A percentile compares a stretch with the other conserved stretches of the same genome.
Conservation (phyloP, 495 filamentous ascomycete species). For the Pyrenopolyporus hunteri region DNA sequence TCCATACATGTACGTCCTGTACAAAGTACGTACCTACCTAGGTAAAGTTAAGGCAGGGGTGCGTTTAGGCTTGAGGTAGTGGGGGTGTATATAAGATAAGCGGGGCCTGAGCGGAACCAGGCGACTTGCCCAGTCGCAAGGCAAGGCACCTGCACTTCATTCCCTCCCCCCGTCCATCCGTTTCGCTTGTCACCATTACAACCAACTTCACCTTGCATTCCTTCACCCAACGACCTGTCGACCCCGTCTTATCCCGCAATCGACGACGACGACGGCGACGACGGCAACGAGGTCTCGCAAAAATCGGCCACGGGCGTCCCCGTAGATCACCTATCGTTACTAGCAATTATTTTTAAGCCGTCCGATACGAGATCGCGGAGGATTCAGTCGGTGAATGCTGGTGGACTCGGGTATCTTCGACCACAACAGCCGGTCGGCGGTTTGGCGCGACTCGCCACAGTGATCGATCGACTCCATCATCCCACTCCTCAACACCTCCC, state of each 20-base stretch:
- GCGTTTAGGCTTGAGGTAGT: neutral
- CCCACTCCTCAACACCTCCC: constrained; percentile 31
- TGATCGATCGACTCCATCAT: constrained; percentile 34
- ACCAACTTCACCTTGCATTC: constrained; percentile 27
- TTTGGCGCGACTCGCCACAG: constrained; percentile 51
- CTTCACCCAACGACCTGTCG: constrained; percentile 21
- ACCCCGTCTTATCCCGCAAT: constrained; percentile 5
- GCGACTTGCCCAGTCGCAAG: constrained; percentile 37
- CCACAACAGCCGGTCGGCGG: constrained; percentile 45
- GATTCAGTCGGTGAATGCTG: constrained; percentile 40
- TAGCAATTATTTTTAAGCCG: constrained; percentile 11
- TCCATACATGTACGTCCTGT: too few relatives aligned
- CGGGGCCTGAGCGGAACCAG: constrained; percentile 24
- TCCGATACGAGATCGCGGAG: constrained; percentile 14
- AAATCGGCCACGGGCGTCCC: neutral
- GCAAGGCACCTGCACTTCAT: constrained; percentile 25
- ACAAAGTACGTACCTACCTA: constrained; percentile 1
- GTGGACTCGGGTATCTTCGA: constrained; percentile 35
- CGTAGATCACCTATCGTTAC: constrained; percentile 5
- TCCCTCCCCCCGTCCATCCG: constrained; percentile 31
- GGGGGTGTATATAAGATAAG: constrained; percentile 21
- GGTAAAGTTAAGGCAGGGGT: constrained; percentile 2
- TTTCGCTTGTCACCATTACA: constrained; percentile 32
- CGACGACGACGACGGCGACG: constrained; percentile 23
- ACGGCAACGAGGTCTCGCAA: constrained; percentile 22